A percentile compares a stretch with the other conserved stretches of the same genome.
Evolutionary conservation across 306 rosid genomes (phyloP).

Genomic region (Rosa lucieae): DNA sequence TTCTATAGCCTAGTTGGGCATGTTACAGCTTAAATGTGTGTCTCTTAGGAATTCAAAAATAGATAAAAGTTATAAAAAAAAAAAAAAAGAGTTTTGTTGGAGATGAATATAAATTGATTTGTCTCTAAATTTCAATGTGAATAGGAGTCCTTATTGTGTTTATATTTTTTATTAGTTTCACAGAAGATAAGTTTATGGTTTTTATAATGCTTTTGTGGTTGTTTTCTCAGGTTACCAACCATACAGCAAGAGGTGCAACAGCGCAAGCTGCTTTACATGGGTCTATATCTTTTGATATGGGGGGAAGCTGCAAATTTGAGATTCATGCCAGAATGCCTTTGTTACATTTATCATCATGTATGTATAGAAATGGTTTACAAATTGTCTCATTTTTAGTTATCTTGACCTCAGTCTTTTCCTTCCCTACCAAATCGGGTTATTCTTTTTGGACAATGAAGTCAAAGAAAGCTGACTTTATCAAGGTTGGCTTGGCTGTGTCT

Average conservation of each 20-base stretch:
- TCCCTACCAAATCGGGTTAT: not conserved
- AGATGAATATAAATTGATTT: not conserved
- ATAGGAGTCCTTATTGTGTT: not conserved
- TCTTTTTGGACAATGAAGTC: not conserved
- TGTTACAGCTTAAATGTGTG: not conserved
- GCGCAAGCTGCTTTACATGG: conserved; percentile 94
- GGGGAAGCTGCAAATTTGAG: conserved; percentile 99
- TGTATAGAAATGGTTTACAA: conserved; percentile 13
- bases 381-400: not conserved
- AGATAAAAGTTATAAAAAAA: not conserved
- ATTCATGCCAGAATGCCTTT: conserved; percentile 99
- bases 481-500: not conserved
- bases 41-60: not conserved
- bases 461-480: not conserved
- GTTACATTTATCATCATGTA: conserved; percentile 98
- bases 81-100: not conserved
- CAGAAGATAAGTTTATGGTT: too few relatives aligned
- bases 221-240: conserved; percentile 82
- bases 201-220: conserved; percentile 10
- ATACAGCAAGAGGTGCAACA: conserved; percentile 99
- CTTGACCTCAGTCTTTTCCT: not conserved
- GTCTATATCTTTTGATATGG: conserved; percentile 96
- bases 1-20: not conserved
- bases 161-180: not conserved
- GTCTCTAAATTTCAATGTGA: not conserved